Conservation (phyloP, 176 grass and related monocot genomes). For the Raddia distichophylla region DNA sequence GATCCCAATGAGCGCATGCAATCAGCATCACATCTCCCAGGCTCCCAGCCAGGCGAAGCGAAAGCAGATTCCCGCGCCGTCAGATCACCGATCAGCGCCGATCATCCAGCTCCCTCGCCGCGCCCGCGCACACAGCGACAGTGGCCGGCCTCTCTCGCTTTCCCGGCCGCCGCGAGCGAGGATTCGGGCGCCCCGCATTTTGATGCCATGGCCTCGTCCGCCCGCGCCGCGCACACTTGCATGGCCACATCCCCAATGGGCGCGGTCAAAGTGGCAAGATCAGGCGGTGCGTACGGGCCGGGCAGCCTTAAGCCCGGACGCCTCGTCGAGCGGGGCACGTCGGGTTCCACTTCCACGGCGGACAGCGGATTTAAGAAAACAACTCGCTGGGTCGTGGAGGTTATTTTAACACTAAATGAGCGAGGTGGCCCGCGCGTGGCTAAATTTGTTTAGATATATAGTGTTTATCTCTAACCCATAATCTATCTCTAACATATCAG, state of each 20-base stretch:
- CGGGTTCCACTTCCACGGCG: neutral
- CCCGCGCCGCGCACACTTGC: no score
- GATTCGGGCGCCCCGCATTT: slow-evolving; percentile 38
- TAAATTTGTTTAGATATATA: no score
- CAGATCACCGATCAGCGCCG: neutral
- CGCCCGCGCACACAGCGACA: neutral
- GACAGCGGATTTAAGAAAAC: no score
- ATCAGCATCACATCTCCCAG: neutral
- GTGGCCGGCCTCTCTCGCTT: neutral
- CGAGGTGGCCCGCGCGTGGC: no score
- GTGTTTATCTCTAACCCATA: no score
- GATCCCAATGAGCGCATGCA: slow-evolving; percentile 40
- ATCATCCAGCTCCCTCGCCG: neutral
- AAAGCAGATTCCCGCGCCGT: slow-evolving; percentile 55
- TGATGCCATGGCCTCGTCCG: slow-evolving; percentile 20
- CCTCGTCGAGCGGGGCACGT: neutral
- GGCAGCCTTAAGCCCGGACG: slow-evolving; percentile 23
- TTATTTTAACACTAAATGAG: no score
- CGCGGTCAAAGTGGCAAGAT: slow-evolving; percentile 40
- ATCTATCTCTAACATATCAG: no score
- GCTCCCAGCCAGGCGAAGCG: neutral
- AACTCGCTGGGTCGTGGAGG: no score
- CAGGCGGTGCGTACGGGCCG: slow-evolving; percentile 29
- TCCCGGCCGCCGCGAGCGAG: neutral
- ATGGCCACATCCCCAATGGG: neutral